These are phyloP conservation scores for Echeveria elegans DNA, from an alignment of 164 flowering plant species.

Conservation along the genomic window DNA sequence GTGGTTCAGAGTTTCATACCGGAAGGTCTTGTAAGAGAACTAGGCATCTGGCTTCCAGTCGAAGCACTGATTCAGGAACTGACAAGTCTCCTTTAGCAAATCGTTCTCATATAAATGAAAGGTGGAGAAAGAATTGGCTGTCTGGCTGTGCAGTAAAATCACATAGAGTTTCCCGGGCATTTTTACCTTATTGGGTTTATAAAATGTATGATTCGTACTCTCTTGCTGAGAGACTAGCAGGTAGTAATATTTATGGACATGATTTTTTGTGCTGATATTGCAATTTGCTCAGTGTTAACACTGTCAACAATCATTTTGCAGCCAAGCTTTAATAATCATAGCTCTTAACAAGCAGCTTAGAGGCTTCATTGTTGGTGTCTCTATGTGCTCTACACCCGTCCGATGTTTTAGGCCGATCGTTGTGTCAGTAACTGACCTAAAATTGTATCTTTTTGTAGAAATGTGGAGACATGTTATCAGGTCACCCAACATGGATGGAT, in stretches of 20 bases:
- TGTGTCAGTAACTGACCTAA: constrained; percentile 3
- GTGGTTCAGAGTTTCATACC: constrained; percentile 20
- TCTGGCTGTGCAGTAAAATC: constrained; percentile 16
- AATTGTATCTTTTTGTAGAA: constrained; percentile 39
- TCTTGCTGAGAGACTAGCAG: constrained; percentile 78
- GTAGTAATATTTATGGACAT: no score
- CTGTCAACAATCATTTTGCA: not conserved
- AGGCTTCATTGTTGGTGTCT: not conserved
- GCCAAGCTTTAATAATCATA: not conserved
- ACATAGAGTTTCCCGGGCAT: constrained; percentile 48
- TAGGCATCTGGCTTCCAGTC: constrained; percentile 13
- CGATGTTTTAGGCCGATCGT: not conserved
- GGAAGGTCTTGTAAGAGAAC: constrained; percentile 20
- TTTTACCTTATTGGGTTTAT: constrained; percentile 89
- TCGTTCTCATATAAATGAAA: constrained; percentile 16
- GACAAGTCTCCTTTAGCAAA: constrained; percentile 13
- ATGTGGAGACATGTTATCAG: constrained; percentile 83
- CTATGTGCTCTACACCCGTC: no score
- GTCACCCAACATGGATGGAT: constrained; percentile 55
- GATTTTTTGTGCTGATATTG: no score
- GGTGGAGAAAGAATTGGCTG: constrained; percentile 17
- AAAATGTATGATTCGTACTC: constrained; percentile 81
- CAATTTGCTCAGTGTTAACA: not conserved
- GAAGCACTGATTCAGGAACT: constrained; percentile 14
- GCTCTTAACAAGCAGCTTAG: not conserved